Percentiles rank a stretch among this genome's conserved stretches.
These are phyloP conservation scores for Mimosa pudica DNA, from an alignment of 306 rosid species.

Conservation along the genomic window DNA sequence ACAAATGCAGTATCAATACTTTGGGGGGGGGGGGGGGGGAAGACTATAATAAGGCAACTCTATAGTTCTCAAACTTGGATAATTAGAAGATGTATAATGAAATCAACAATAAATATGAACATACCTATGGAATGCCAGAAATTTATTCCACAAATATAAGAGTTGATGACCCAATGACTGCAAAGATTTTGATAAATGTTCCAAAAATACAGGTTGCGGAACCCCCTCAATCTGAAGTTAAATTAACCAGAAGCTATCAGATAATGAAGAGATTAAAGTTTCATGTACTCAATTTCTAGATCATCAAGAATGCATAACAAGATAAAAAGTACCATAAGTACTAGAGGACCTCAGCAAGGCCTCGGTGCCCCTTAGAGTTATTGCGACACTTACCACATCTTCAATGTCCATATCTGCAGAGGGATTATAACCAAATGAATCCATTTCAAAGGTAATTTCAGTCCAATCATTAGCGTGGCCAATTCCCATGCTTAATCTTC, in stretches of 20 bases:
- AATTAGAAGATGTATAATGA: slow-evolving; percentile 30
- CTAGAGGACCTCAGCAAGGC: slow-evolving; percentile 57
- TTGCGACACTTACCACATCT: slow-evolving; percentile 44
- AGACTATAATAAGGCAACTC: slow-evolving; percentile 10
- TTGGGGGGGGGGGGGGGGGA: neutral
- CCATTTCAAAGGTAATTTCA: slow-evolving; percentile 60
- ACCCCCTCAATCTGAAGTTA: slow-evolving; percentile 45
- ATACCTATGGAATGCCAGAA: slow-evolving; percentile 89
- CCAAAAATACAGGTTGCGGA: slow-evolving; percentile 51
- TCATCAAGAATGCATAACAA: slow-evolving; percentile 33
- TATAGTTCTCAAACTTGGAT: neutral
- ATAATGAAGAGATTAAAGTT: slow-evolving; percentile 17
- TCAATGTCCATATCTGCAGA: slow-evolving; percentile 38
- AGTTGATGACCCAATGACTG: slow-evolving; percentile 74
- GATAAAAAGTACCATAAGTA: slow-evolving; percentile 25
- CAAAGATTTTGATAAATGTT: slow-evolving; percentile 48
- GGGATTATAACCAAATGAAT: slow-evolving; percentile 50
- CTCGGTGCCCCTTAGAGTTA: slow-evolving; percentile 51
- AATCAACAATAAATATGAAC: slow-evolving; percentile 24
- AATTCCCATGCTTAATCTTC: slow-evolving; percentile 69
- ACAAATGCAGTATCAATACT: slow-evolving; percentile 22
- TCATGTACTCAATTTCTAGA: slow-evolving; percentile 20
- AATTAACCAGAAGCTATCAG: slow-evolving; percentile 53
- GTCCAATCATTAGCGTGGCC: slow-evolving; percentile 70
- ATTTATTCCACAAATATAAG: slow-evolving; percentile 73